phyloP scores from a whole-genome alignment of 768 basidiomycete species.

The Wakefieldia striispora region DNA sequence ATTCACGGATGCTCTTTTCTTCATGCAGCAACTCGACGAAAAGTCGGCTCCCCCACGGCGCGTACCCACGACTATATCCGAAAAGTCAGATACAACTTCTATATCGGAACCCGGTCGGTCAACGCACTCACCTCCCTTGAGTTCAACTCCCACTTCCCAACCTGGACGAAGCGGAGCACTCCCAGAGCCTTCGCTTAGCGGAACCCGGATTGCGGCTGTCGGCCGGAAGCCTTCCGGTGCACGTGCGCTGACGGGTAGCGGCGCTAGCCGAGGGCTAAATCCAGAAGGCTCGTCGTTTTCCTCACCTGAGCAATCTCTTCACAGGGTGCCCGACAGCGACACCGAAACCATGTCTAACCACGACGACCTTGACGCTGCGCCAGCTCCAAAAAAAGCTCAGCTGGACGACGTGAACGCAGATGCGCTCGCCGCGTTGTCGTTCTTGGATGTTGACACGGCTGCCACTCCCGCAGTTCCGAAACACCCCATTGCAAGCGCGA shows the following conservation, averaged over 20 bases:
- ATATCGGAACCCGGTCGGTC: constrained; percentile 28
- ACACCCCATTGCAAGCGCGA: constrained; percentile 2
- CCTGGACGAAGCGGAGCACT: constrained; percentile 22
- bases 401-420: constrained; percentile 59
- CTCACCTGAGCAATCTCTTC: constrained; percentile 36
- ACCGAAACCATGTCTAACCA: constrained; percentile 34
- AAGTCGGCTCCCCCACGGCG: constrained; percentile 32
- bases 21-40: constrained; percentile 59
- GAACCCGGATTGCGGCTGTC: constrained; percentile 30
- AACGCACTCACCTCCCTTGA: constrained; percentile 21
- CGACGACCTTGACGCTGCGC: constrained; percentile 4
- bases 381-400: constrained; percentile 16
- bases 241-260: constrained; percentile 54
- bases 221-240: constrained; percentile 81
- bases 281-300: constrained; percentile 35
- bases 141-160: constrained; percentile 20
- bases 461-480: constrained; percentile 19
- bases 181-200: constrained; percentile 36
- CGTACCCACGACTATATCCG: constrained; percentile 45
- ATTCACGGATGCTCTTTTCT: constrained; percentile 60
- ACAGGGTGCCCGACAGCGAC: constrained; percentile 27
- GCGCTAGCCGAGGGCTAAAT: constrained; percentile 38
- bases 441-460: constrained; percentile 50
- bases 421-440: constrained; percentile 76
- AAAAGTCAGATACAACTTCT: constrained; percentile 39